Evolutionary conservation across 2,329 filamentous ascomycete genomes (phyloP), one percentile per base, ranked within the genome.

Genomic region (Sporothrix inflata): DNA sequence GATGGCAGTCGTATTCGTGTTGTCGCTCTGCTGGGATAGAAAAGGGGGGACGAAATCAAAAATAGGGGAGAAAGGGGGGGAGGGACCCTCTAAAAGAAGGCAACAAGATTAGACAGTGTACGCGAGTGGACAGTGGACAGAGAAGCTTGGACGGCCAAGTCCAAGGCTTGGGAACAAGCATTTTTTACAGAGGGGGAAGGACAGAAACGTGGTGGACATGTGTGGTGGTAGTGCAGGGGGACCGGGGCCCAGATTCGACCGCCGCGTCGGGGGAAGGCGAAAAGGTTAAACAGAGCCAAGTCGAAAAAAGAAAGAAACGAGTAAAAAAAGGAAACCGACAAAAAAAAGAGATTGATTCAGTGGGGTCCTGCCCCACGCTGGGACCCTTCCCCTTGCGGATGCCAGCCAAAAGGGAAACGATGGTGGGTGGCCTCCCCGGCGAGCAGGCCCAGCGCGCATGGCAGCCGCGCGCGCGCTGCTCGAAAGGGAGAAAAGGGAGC

Each of bases 271-370:
- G 47, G 38, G 61, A 45, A 65, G 61, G 34, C 34, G 34, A 61
- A 45, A 63, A 47, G 40, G 7, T 40, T 40, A 47, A 42, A 40
- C 21, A 12, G 53, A 19, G 5, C 6, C n/a, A n/a, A 65, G n/a
- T 24, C 7, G 60, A 12, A 42, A 16, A 14, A 40, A 19, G n/a
- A 65, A 24, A 27, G n/a, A 45, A 12, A n/a, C n/a, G n/a, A n/a
- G n/a, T n/a, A n/a, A 12, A 30, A 63, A 45, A 38, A 40, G 7
- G 30, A 40, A 27, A 27, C n/a, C n/a, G n/a, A n/a, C n/a, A 45
- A 27, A 65, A 65, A 65, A 65, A 65, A 61, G 57, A 61, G 38
- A 61, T 61, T 61, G 34, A 11, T 61, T 61, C 57, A 61, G 34
- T 61, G 57, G 57, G 57, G 57, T 42, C 21, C 38, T 61, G 24